Base-by-base conservation (phyloP, 371 early-diverging fungal species). In the Nematocida parisii region DNA sequence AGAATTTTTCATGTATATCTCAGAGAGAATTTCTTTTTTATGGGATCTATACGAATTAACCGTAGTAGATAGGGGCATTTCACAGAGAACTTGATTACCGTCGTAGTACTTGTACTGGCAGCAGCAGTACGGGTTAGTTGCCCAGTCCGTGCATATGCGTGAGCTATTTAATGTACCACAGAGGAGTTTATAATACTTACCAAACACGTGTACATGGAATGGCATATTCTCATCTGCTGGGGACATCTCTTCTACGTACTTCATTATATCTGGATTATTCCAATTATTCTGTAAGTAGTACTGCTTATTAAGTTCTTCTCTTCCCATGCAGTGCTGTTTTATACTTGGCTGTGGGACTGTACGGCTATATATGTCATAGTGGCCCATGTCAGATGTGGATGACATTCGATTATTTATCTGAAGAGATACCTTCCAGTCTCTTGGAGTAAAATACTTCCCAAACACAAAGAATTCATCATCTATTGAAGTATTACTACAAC, bases 241-340 rank as follows among this genome's bases (percentile, higher is more conserved):
- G 39, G 27, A 7, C 0, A 64, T 22, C 42, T 64, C 64, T 22
- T 33, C 42, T 11, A 64, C 44, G 3, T 42, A 45, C 13, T 7
- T 11, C 9, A n/a, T 11, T 42, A 64, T 45, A 9, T 39, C 22
- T 42, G 64, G 42, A 64, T 44, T 64, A 33, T 64, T 7, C 64
- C 64, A 64, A 27, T 64, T 64, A n/a, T 42, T 45, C 42, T 64
- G 64, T 7, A 64, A 27, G 44, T 42, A 64, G 39, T 15, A 64
- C 42, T 64, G 64, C 15, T 42, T 64, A 42, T 64, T 64, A 9
- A 64, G 7, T n/a, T 45, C 45, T 45, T 64, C 64, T 22, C 64
- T 64, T 6, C 64, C 42, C 13, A 22, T 6, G 44, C 64, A 64
- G 64, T 64, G 64, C 22, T n/a, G 11, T 22, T n/a, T 9, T 22